Conservation (phyloP, 1,284 basidiomycete species). For the Mycosarcoma maydis region DNA sequence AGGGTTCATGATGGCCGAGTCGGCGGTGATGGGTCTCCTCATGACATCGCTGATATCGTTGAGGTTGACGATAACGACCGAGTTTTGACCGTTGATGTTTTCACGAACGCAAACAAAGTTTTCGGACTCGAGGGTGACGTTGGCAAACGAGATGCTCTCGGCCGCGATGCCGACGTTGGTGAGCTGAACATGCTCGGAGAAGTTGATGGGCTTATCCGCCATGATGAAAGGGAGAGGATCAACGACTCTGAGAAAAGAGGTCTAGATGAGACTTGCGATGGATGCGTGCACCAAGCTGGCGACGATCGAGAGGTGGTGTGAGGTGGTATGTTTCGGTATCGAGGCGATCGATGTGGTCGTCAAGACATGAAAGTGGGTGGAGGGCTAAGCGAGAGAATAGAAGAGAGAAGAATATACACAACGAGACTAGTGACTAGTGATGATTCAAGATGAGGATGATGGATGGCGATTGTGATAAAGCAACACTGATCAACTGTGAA, state of each 20-base stretch:
- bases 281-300: constrained; percentile 3
- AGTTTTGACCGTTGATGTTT: constrained; percentile 60
- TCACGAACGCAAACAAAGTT: constrained; percentile 94
- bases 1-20: constrained; percentile 99
- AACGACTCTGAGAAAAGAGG: constrained; percentile 13
- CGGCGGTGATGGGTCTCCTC: constrained; percentile 93
- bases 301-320: constrained; percentile 1
- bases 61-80: constrained; percentile 65
- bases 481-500: too few relatives aligned
- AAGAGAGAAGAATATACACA: constrained; percentile 30
- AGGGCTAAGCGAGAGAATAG: constrained; percentile 1
- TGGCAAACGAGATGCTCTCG: constrained; percentile 96
- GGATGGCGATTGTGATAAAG: too few relatives aligned
- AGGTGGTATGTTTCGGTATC: constrained; percentile 11
- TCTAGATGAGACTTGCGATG: constrained; percentile 5
- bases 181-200: constrained; percentile 74
- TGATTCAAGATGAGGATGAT: not conserved
- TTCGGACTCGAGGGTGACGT: constrained; percentile 93
- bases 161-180: constrained; percentile 95
- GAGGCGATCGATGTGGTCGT: constrained; percentile 7
- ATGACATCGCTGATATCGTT: constrained; percentile 70
- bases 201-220: constrained; percentile 66
- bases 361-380: not conserved
- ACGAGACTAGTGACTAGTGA: constrained; percentile 9
- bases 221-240: constrained; percentile 37